Conservation (phyloP, 140 eudicot genomes). For the Anethum foeniculum region DNA sequence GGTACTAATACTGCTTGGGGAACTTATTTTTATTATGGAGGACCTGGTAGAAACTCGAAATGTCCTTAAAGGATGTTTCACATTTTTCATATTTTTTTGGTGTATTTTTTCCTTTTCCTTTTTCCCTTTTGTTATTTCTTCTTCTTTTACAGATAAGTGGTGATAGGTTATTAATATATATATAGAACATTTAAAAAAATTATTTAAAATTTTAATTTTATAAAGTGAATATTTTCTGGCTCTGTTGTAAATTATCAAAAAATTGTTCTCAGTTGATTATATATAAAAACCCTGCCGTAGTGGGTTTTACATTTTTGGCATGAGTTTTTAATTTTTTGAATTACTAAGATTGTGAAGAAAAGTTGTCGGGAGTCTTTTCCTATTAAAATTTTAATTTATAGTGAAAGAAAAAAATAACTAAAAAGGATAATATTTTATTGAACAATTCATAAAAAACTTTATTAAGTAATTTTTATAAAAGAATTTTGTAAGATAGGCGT, state of each 20-base stretch:
- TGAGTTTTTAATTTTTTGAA: no score
- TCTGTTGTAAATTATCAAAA: background rate
- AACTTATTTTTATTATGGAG: slow-evolving; percentile 85
- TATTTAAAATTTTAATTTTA: background rate
- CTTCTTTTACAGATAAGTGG: slow-evolving; percentile 2
- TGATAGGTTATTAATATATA: background rate
- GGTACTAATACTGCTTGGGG: slow-evolving; percentile 87
- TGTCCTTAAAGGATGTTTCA: slow-evolving; percentile 48
- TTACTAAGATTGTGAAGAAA: no score
- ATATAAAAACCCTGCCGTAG: no score
- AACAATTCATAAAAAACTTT: no score
- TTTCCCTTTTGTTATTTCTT: background rate
- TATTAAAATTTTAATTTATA: no score
- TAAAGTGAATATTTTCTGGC: background rate
- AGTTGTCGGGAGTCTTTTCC: no score
- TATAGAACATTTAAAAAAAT: background rate
- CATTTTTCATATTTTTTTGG: slow-evolving; percentile 10
- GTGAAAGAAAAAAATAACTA: no score
- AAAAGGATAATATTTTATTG: no score
- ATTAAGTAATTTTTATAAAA: no score
- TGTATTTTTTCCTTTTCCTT: slow-evolving; percentile 14
- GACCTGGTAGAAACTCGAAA: slow-evolving; percentile 71
- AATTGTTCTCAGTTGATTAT: no score
- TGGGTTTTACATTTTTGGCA: no score
- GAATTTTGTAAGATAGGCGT: no score